Base-by-base conservation (phyloP, 2,329 filamentous ascomycete genomes). In the Parafenestella ontariensis region DNA sequence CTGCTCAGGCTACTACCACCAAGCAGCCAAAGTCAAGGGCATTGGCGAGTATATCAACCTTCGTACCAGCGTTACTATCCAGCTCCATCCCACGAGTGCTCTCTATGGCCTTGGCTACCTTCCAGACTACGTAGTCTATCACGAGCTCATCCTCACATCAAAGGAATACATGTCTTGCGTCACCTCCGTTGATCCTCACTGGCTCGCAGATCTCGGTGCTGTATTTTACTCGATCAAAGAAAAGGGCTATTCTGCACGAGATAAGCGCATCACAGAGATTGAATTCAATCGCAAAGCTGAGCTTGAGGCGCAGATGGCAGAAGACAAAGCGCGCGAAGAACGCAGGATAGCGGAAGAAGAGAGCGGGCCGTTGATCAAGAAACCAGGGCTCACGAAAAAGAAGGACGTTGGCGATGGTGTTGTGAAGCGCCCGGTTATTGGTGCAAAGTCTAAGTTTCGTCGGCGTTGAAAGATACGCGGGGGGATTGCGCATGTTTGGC, bases 151-250 rank as follows among this genome's bases (percentile, higher is more conserved):
- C 66, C 86, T 99, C 56, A 99, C 95, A 0, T 91, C 89, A 52
- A 97, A 96, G 73, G 95, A 98, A 74, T 99, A 98, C 80, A 97
- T 99, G 87, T 96, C 91, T 3, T 96, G 92, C 4, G 95, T 99
- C 9, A 99, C 95, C 4, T 87, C 92, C 1, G 95, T 99, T 1
- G 95, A 99, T 74, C 94, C 95, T 47, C 92, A 96, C 73, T 99
- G 95, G 95, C 85, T 99, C 36, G 95, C 95, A 6, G 95, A 99
- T 73, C 82, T 99, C 5, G 95, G 96, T 29, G 95, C 93, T 1
- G 95, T 99, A 0, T 99, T 99, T 76, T 99, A 98, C 77, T 95
- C 90, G 1, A 85, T 99, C 71, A 97, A 96, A 78, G 94, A 98
- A 78, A 99, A 99, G 77, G 95, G 94, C 1, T 99, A 96, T 73